Conservation (phyloP, 176 grass and related monocot genomes). For the Oryza longistaminata region DNA sequence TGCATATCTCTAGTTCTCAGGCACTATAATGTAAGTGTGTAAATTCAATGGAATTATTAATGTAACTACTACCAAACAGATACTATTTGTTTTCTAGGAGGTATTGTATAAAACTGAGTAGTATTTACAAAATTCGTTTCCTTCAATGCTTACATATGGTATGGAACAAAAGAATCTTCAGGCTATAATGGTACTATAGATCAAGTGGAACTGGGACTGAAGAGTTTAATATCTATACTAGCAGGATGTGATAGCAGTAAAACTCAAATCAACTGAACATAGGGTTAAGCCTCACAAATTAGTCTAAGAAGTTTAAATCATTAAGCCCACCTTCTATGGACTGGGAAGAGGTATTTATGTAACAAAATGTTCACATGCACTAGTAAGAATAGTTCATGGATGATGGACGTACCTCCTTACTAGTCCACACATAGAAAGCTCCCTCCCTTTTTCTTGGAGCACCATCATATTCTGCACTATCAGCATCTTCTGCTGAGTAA, state of each 20-base stretch:
- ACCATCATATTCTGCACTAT: slow-evolving; percentile 82
- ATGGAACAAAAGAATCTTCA: slow-evolving; percentile 3
- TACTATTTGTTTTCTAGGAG: neutral
- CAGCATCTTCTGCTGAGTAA: slow-evolving; percentile 97
- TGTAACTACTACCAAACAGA: slow-evolving; percentile 15
- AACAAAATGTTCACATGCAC: neutral
- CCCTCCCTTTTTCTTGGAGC: slow-evolving; percentile 82
- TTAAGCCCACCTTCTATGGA: slow-evolving; percentile 17
- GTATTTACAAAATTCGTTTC: neutral
- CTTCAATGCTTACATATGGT: neutral
- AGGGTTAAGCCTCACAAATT: neutral
- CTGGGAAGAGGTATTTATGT: neutral
- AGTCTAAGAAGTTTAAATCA: neutral
- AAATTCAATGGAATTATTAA: too few species aligned
- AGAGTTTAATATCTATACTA: slow-evolving; percentile 3
- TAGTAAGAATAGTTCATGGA: slow-evolving; percentile 5
- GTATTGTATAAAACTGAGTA: neutral
- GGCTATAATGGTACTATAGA: neutral
- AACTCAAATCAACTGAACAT: slow-evolving; percentile 7
- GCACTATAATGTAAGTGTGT: neutral
- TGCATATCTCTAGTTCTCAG: neutral
- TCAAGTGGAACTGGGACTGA: slow-evolving; percentile 8
- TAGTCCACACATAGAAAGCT: slow-evolving; percentile 88
- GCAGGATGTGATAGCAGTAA: neutral
- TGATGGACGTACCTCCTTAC: slow-evolving; percentile 61